phyloP scores from a whole-genome alignment of 345 rosid genomes.

The Salix koriyanagi region DNA sequence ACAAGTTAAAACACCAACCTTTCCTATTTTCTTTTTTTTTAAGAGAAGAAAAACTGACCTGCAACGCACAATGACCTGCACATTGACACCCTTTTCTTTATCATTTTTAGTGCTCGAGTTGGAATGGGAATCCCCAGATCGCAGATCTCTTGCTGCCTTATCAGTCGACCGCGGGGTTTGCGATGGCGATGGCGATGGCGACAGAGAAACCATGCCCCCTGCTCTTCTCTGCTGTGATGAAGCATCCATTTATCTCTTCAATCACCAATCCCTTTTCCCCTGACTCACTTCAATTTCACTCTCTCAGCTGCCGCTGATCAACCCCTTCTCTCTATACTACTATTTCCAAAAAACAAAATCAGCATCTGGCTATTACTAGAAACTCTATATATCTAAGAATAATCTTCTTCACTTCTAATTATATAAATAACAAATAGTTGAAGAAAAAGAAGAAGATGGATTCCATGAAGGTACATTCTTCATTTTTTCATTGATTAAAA shows the following conservation, averaged over 20 bases:
- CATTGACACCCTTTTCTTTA: constrained; percentile 94
- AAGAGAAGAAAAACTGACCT: constrained; percentile 42
- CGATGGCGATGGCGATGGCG: constrained; percentile 79
- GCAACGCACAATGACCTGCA: constrained; percentile 95
- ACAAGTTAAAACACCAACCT: no score
- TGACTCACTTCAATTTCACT: not conserved
- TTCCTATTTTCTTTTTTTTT: no score
- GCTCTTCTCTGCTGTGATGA: constrained; percentile 54
- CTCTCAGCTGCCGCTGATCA: not conserved
- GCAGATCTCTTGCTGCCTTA: constrained; percentile 75
- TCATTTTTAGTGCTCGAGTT: constrained; percentile 59
- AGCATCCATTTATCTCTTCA: constrained; percentile 50
- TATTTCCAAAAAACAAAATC: not conserved
- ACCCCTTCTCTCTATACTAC: not conserved
- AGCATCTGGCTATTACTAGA: not conserved
- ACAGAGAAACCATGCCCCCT: constrained; percentile 66
- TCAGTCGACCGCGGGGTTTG: constrained; percentile 92
- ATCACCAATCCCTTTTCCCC: not conserved
- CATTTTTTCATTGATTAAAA: not conserved
- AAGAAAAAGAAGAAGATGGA: not conserved
- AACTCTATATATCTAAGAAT: not conserved
- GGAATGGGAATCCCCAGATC: constrained; percentile 73
- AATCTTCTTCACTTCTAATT: not conserved
- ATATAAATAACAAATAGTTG: not conserved
- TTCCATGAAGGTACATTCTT: not conserved